These are phyloP conservation scores for Cyberlindnera subsufficiens DNA, from an alignment of 805 yeast species.

Conservation along the genomic window DNA sequence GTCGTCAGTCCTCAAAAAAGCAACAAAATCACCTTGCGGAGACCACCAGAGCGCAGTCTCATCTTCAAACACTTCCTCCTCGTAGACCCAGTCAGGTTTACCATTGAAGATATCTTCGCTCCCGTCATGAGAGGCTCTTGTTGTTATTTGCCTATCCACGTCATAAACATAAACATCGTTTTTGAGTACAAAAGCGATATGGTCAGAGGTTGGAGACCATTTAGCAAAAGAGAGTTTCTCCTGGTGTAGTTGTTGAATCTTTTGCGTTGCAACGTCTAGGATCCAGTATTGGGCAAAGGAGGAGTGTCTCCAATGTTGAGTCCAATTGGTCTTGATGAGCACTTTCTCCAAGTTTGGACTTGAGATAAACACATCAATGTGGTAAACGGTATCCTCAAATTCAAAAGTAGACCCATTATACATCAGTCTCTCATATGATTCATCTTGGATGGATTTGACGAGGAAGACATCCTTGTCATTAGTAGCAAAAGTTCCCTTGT, in stretches of 20 bases:
- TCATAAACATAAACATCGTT: slow-evolving; percentile 64
- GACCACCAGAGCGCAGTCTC: slow-evolving; percentile 88
- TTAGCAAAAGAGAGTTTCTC: slow-evolving; percentile 41
- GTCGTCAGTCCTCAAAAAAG: slow-evolving; percentile 67
- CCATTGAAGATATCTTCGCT: slow-evolving; percentile 72
- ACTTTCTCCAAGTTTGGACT: slow-evolving; percentile 63
- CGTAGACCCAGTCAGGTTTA: slow-evolving; percentile 92
- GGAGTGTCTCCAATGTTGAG: slow-evolving; percentile 55
- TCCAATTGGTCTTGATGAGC: slow-evolving; percentile 52
- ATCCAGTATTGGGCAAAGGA: slow-evolving; percentile 38
- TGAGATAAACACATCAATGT: slow-evolving; percentile 50
- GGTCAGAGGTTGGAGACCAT: slow-evolving; percentile 71
- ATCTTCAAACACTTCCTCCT: slow-evolving; percentile 75
- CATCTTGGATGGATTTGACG: slow-evolving; percentile 45
- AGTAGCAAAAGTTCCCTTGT: slow-evolving; percentile 63
- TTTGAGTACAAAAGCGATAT: slow-evolving; percentile 60
- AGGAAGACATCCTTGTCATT: slow-evolving; percentile 42
- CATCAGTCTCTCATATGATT: slow-evolving; percentile 36
- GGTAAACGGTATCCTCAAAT: slow-evolving; percentile 33
- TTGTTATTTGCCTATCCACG: slow-evolving; percentile 20
- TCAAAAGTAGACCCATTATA: slow-evolving; percentile 44
- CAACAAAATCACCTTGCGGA: slow-evolving; percentile 57
- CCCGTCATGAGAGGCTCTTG: slow-evolving; percentile 62
- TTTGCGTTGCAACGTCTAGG: slow-evolving; percentile 26
- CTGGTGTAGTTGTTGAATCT: slow-evolving; percentile 23